Evolutionary conservation across 768 basidiomycete genomes (phyloP), one percentile per base, ranked within the genome.

Genomic region (Phylloporus sp.): DNA sequence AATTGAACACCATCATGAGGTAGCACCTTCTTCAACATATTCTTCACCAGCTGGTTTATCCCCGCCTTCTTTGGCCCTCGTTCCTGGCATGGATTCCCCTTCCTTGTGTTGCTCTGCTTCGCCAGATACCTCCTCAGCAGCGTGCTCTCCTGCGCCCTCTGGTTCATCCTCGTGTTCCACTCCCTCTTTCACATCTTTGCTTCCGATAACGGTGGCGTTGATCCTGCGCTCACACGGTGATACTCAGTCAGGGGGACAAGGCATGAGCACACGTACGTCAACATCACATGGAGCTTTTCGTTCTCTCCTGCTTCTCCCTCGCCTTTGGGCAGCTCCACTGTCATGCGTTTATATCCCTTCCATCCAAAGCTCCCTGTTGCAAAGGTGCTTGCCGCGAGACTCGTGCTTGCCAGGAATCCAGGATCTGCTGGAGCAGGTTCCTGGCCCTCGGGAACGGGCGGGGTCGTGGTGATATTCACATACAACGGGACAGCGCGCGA

Each of bases 281-380:
- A 66, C 76, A 79, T 81, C 11, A 91, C 85, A 59, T 86, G 79
- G 2, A 91, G 85, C 54, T 79, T 84, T 67, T 77, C 82, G 47
- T 76, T 72, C 5, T 70, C 76, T 36, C 72, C 80, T 15, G 67
- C 74, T 13, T 67, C 74, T 15, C 67, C 71, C 15, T 80, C 77
- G 0, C 71, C 62, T 49, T 75, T 73, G 49, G 79, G 73, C 15
- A 91, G 64, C 60, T 89, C 85, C 45, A 92, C 75, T 1, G 73
- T 76, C 53, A 91, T 68, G 23, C 82, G 78, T 65, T 84, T 86
- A 65, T 68, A 79, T 2, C 85, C 89, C 65, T 90, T 91, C 90
- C 90, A 92, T 16, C 91, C 90, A 64, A 86, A 89, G 62, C 86
- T 88, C 11, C 89, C 88, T 0, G 88, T 89, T 13, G 73, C 60